Evolutionary conservation across 2,329 filamentous ascomycete genomes (phyloP).

Genomic region (Fusarium torreyae): DNA sequence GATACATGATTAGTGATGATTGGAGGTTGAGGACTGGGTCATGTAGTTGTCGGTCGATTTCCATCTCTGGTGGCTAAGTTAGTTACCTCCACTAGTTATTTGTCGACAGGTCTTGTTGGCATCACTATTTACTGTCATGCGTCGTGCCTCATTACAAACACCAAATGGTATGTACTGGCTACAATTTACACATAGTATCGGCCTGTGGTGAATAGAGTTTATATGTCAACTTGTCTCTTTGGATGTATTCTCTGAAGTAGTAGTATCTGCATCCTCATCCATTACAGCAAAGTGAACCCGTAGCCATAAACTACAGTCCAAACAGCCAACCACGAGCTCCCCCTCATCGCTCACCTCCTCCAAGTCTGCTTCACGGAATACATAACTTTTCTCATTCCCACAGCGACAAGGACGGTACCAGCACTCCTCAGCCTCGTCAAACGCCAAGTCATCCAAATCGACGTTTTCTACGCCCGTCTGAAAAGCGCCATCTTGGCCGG

Average conservation of each 20-base stretch:
- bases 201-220: neutral
- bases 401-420: slow-evolving; percentile 75
- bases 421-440: slow-evolving; percentile 62
- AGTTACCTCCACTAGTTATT: too few relatives aligned
- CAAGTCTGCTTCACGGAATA: slow-evolving; percentile 71
- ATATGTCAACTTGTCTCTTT: slow-evolving; percentile 46
- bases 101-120: neutral
- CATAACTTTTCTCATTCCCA: slow-evolving; percentile 73
- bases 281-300: slow-evolving; percentile 74
- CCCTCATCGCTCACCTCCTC: slow-evolving; percentile 71
- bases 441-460: slow-evolving; percentile 75
- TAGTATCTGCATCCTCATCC: slow-evolving; percentile 52
- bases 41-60: neutral
- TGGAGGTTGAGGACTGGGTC: neutral
- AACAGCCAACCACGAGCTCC: slow-evolving; percentile 75
- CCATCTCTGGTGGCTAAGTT: too few relatives aligned
- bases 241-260: slow-evolving; percentile 22
- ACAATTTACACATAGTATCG: neutral
- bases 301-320: slow-evolving; percentile 77
- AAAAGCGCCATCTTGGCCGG: slow-evolving; percentile 54
- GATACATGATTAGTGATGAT: slow-evolving; percentile 40
- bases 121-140: neutral
- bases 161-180: too few relatives aligned
- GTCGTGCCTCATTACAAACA: too few relatives aligned
- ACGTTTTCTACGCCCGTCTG: slow-evolving; percentile 74